These are phyloP conservation scores for Solanum bulbocastanum DNA, from an alignment of 257 asterid genomes.

Conservation along the genomic window DNA sequence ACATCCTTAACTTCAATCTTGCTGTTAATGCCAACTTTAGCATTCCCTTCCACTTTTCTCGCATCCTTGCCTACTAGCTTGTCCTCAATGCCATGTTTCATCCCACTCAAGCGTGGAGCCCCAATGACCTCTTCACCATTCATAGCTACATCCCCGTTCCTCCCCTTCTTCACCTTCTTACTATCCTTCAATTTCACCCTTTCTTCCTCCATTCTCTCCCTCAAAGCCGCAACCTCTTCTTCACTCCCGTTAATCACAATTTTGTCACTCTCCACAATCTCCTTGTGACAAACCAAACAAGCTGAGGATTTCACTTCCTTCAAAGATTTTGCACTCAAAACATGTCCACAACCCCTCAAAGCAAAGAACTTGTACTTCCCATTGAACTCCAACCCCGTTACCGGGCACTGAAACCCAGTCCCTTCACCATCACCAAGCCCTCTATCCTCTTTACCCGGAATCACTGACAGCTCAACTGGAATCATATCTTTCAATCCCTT, in stretches of 20 bases:
- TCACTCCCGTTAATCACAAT: slow-evolving; percentile 76
- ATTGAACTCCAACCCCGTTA: slow-evolving; percentile 69
- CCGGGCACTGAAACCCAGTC: slow-evolving; percentile 64
- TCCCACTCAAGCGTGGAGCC: slow-evolving; percentile 37
- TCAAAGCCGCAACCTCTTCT: slow-evolving; percentile 62
- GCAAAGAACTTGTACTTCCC: slow-evolving; percentile 69
- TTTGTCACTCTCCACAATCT: slow-evolving; percentile 57
- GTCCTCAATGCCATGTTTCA: slow-evolving; percentile 49
- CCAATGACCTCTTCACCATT: slow-evolving; percentile 22
- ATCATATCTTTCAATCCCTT: slow-evolving; percentile 96
- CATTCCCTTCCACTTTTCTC: slow-evolving; percentile 9
- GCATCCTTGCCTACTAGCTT: slow-evolving; percentile 11
- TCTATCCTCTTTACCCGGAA: slow-evolving; percentile 28
- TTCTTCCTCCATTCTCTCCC: slow-evolving; percentile 67
- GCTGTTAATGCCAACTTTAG: slow-evolving; percentile 12
- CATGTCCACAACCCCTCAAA: slow-evolving; percentile 71
- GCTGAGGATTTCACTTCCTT: slow-evolving; percentile 75
- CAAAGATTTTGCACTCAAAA: slow-evolving; percentile 72
- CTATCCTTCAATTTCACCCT: slow-evolving; percentile 32
- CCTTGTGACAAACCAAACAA: slow-evolving; percentile 78
- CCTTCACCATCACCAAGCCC: slow-evolving; percentile 14
- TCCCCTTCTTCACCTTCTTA: slow-evolving; percentile 21
- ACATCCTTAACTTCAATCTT: slow-evolving; percentile 14
- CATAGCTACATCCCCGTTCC: not conserved
- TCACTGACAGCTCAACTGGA: slow-evolving; percentile 40